Conservation (phyloP, 352 stramenopile genomes). For the Saprolegnia diclina region DNA sequence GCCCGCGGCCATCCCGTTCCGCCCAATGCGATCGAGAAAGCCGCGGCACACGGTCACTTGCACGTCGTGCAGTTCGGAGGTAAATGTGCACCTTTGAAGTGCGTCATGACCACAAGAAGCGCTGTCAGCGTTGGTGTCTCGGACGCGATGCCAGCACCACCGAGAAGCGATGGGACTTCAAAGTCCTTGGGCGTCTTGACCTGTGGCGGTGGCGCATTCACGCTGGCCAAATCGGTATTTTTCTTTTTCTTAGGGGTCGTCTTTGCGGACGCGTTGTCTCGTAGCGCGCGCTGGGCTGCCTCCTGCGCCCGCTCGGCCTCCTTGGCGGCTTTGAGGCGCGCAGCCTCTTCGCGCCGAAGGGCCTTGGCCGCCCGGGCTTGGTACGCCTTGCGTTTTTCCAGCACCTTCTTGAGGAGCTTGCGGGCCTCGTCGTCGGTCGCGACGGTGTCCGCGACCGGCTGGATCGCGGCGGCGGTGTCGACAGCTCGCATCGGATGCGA, state of each 20-base stretch:
- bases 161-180: not conserved
- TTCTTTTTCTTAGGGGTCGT: not conserved
- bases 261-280: not conserved
- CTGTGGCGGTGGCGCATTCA: not conserved
- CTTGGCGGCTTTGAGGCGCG: not conserved
- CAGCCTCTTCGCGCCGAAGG: not conserved
- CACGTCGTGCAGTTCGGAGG: slow-evolving; percentile 23
- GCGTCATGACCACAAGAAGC: slow-evolving; percentile 49
- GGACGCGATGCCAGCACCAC: not conserved
- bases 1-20: no score
- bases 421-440: not conserved
- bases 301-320: not conserved
- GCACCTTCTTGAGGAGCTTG: not conserved
- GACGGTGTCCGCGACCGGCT: not conserved
- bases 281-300: not conserved
- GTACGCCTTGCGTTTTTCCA: slow-evolving; percentile 22
- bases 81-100: slow-evolving; percentile 42
- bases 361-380: not conserved
- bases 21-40: no score
- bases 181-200: not conserved
- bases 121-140: not conserved
- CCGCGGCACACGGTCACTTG: no score
- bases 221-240: not conserved
- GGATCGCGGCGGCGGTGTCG: not conserved
- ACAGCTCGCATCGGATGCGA: not conserved